These are phyloP conservation scores for Phytophthora pistaciae DNA, from an alignment of 352 stramenopile genomes.

Conservation along the genomic window DNA sequence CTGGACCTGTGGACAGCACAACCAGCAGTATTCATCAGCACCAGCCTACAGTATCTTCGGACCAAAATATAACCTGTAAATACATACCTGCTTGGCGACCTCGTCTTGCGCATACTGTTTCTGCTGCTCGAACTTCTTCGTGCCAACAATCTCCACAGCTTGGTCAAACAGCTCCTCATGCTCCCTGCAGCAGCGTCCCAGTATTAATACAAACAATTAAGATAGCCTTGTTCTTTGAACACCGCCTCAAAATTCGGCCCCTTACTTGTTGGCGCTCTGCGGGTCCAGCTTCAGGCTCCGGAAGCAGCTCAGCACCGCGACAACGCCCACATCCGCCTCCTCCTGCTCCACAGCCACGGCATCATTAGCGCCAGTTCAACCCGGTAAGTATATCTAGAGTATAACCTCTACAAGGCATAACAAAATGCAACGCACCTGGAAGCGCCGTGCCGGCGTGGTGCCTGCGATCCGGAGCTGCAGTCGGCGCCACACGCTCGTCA, in stretches of 20 bases:
- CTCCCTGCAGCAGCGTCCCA: slow-evolving; percentile 44
- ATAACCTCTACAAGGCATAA: background rate
- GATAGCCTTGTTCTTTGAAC: background rate
- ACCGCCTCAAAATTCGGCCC: background rate
- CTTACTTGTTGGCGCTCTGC: slow-evolving; percentile 58
- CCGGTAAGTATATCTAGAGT: background rate
- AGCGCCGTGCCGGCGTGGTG: slow-evolving; percentile 81
- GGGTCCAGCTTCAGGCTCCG: slow-evolving; percentile 65
- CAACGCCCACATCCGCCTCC: slow-evolving; percentile 81
- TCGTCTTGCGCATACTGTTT: slow-evolving; percentile 76
- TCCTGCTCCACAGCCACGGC: slow-evolving; percentile 51
- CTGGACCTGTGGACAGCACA: slow-evolving; percentile 40
- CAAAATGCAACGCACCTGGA: slow-evolving; percentile 58
- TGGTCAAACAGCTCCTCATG: slow-evolving; percentile 79
- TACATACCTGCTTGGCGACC: slow-evolving; percentile 61
- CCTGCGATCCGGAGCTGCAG: slow-evolving; percentile 83
- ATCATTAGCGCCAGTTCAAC: slow-evolving; percentile 1
- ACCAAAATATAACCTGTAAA: background rate
- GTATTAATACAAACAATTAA: background rate
- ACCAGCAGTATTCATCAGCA: background rate
- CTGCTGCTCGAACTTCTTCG: slow-evolving; percentile 87
- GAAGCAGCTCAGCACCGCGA: slow-evolving; percentile 83
- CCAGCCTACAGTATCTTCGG: background rate
- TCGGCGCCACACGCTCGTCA: slow-evolving; percentile 77
- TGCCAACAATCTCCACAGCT: slow-evolving; percentile 73